Conservation (phyloP, 768 basidiomycete species). For the Hygrophorus pudorinus region DNA sequence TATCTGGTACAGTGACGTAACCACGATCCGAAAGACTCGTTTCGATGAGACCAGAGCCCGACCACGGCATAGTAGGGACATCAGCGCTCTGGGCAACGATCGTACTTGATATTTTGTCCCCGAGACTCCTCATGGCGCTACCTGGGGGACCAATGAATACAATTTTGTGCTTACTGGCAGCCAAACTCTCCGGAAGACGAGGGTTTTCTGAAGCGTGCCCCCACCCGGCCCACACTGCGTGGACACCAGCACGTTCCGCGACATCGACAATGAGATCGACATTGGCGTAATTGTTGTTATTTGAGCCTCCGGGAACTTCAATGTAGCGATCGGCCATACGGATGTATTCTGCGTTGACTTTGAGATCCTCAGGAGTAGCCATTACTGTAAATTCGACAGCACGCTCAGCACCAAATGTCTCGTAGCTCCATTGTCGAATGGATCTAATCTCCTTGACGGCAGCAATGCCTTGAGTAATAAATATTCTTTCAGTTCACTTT, state of each 20-base stretch:
- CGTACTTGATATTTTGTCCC: constrained; percentile 99
- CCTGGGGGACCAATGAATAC: constrained; percentile 99
- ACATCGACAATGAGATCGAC: constrained; percentile 98
- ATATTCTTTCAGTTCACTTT: constrained; percentile 10
- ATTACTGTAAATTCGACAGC: constrained; percentile 98
- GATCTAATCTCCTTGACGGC: constrained; percentile 99
- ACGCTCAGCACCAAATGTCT: constrained; percentile 94
- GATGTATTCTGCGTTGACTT: constrained; percentile 99
- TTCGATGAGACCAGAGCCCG: constrained; percentile 86
- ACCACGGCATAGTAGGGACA: constrained; percentile 99
- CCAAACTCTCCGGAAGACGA: constrained; percentile 85
- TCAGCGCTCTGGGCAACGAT: constrained; percentile 96
- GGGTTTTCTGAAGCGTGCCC: constrained; percentile 99
- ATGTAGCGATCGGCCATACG: constrained; percentile 99
- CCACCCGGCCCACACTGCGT: constrained; percentile 99
- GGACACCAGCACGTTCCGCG: constrained; percentile 93
- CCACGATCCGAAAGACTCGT: constrained; percentile 78
- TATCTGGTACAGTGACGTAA: constrained; percentile 90
- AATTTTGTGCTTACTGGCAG: constrained; percentile 89
- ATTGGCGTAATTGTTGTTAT: constrained; percentile 99
- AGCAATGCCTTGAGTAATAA: constrained; percentile 68
- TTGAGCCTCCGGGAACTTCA: constrained; percentile 95
- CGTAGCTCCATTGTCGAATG: constrained; percentile 99
- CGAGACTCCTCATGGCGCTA: constrained; percentile 96
- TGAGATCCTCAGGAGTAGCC: constrained; percentile 98